Base-by-base conservation (phyloP, 2,329 filamentous ascomycete species). In the Hansfordia pulvinata region DNA sequence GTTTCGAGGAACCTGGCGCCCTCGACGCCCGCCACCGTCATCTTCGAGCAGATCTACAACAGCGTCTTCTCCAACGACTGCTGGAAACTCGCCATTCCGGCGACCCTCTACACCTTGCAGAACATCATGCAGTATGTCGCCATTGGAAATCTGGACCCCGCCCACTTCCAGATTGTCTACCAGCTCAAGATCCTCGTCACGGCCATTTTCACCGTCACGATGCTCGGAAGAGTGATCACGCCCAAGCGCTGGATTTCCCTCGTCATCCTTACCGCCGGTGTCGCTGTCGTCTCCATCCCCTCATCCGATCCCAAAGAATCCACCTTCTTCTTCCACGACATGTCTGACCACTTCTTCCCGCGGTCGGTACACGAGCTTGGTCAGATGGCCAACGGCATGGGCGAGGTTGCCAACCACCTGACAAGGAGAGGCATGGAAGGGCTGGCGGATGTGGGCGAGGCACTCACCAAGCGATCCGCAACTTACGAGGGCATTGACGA, bases 61-160 rank as follows among this genome's bases (percentile, higher is more conserved):
- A 72, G 76, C 17, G 79, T 94, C 10, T 93, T 96, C 47, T 77
- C 79, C 1, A 77, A 79, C 8, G 90, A 96, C 47, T 85, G 85
- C 39, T 96, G 88, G 88, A 93, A 93, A 52, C 58, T 98, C 36
- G 84, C 83, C 7, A 75, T 96, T 21, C 90, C 88, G 0, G 90
- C 88, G 4, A 66, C 74, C 4, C 62, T 96, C 2, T 96, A 93
- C 48, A 93, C 88, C 0, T 50, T 94, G 16, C 84, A 94, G 43
- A 96, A 94, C 46, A 80, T 81, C n/a, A 58, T 96, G 28, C 84
- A 94, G 50, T 98, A 94, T 45, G 69, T 92, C 27, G 88, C 84
- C 2, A 73, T 94, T 8, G 84, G 82, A 34, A 94, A 96, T 39
- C 53, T 96, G 41, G 84, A 93, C 43, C 81, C 88, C 1, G 84